Conservation (phyloP, 257 asterid species). For the Solanum arcanum region DNA sequence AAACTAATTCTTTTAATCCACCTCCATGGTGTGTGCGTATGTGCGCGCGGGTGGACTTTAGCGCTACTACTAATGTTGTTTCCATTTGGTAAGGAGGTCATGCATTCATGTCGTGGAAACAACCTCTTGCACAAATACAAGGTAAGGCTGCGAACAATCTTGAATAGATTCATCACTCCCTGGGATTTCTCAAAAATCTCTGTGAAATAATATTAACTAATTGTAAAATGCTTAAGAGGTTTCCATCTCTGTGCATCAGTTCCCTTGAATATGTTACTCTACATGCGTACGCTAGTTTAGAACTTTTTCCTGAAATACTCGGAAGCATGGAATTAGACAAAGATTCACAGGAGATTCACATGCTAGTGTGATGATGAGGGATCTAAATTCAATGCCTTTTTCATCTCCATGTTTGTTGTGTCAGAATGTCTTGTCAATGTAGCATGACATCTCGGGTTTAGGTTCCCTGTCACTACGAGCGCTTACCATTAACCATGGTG, state of each 20-base stretch:
- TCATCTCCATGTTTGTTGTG: neutral
- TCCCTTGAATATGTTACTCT: neutral
- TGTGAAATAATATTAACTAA: neutral
- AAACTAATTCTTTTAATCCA: too few species aligned
- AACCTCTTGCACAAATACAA: too few species aligned
- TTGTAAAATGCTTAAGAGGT: neutral
- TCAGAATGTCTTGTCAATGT: neutral
- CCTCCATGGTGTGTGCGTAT: too few species aligned
- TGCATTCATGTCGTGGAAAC: too few species aligned
- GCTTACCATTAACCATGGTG: neutral
- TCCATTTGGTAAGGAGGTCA: too few species aligned
- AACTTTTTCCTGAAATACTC: neutral
- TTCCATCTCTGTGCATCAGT: neutral
- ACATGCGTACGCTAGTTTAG: neutral
- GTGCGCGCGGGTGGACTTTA: too few species aligned
- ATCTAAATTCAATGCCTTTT: neutral
- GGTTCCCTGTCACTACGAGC: neutral
- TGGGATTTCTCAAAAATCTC: neutral
- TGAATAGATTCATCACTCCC: neutral
- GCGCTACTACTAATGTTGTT: too few species aligned
- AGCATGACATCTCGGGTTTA: neutral
- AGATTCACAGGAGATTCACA: neutral
- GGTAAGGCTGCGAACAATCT: too few species aligned
- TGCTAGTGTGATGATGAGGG: neutral
- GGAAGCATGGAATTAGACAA: neutral